phyloP scores from a whole-genome alignment of 2,329 filamentous ascomycete genomes.

The Bretziella fagacearum region DNA sequence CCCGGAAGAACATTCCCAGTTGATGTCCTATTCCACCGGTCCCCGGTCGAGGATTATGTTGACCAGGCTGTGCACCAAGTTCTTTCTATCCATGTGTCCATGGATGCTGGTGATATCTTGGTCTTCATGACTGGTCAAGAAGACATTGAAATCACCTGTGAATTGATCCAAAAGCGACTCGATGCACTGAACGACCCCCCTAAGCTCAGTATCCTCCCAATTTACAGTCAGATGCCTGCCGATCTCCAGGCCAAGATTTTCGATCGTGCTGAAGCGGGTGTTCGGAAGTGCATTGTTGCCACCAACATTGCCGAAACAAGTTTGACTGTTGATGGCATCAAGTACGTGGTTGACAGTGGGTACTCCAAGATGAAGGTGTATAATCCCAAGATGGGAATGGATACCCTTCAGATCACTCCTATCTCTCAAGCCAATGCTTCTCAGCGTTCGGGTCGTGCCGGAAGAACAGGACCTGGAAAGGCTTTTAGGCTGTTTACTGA shows the following conservation, averaged over 20 bases:
- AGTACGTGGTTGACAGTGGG: slow-evolving; percentile 93
- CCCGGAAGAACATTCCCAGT: slow-evolving; percentile 93
- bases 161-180: slow-evolving; percentile 73
- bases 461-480: slow-evolving; percentile 86
- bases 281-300: slow-evolving; percentile 92
- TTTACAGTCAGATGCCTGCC: slow-evolving; percentile 98
- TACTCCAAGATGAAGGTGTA: slow-evolving; percentile 98
- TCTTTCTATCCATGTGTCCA: slow-evolving; percentile 86
- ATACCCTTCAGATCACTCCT: slow-evolving; percentile 91
- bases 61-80: slow-evolving; percentile 94
- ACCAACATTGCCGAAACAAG: slow-evolving; percentile 98
- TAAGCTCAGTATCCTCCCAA: slow-evolving; percentile 84
- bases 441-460: slow-evolving; percentile 83
- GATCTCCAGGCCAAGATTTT: slow-evolving; percentile 97
- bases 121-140: slow-evolving; percentile 99
- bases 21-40: slow-evolving; percentile 87
- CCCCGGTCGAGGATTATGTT: slow-evolving; percentile 93
- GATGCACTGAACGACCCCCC: slow-evolving; percentile 85
- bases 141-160: slow-evolving; percentile 93
- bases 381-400: slow-evolving; percentile 98
- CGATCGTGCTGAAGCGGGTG: slow-evolving; percentile 72
- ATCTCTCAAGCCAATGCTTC: slow-evolving; percentile 94
- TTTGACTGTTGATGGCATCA: slow-evolving; percentile 95
- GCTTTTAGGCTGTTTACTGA: slow-evolving; percentile 91
- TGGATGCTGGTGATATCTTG: slow-evolving; percentile 80